Conservation (phyloP, 768 basidiomycete species). For the Mycena amicta region DNA sequence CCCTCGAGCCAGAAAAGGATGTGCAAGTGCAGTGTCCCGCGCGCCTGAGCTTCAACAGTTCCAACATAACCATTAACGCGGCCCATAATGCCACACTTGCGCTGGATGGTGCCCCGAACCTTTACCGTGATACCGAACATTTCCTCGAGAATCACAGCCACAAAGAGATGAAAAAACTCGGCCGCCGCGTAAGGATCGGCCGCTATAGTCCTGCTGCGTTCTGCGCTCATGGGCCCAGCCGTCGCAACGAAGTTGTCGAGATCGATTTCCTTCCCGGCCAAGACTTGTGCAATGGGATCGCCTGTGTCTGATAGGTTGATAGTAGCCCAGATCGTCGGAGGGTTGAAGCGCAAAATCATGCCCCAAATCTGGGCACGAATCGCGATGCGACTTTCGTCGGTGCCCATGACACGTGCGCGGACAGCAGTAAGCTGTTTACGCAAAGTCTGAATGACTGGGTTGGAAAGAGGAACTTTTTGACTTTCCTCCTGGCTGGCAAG, state of each 20-base stretch:
- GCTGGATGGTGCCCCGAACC: slow-evolving; percentile 1
- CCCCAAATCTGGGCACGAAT: slow-evolving; percentile 40
- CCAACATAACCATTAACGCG: slow-evolving; percentile 35
- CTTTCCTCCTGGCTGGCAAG: slow-evolving; percentile 38
- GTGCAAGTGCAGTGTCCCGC: slow-evolving; percentile 44
- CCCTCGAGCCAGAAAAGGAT: slow-evolving; percentile 40
- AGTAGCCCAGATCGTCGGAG: slow-evolving; percentile 45
- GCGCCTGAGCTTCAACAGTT: slow-evolving; percentile 42
- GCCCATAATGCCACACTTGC: slow-evolving; percentile 36
- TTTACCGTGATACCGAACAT: slow-evolving; percentile 35
- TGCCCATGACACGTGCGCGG: slow-evolving; percentile 28
- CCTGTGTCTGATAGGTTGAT: slow-evolving; percentile 44
- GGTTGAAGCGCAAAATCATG: slow-evolving; percentile 29
- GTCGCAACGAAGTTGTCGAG: slow-evolving; percentile 37
- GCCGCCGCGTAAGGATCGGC: slow-evolving; percentile 44
- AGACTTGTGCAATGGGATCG: slow-evolving; percentile 47
- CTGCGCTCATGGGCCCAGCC: slow-evolving; percentile 25
- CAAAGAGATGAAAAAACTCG: slow-evolving; percentile 41
- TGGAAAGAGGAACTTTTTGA: slow-evolving; percentile 18
- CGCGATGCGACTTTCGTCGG: slow-evolving; percentile 32
- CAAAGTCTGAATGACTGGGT: slow-evolving; percentile 29
- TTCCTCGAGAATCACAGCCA: slow-evolving; percentile 30
- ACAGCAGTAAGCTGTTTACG: slow-evolving; percentile 29
- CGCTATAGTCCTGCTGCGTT: slow-evolving; percentile 32
- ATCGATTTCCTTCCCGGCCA: slow-evolving; percentile 45